Base-by-base conservation (phyloP, 2,329 filamentous ascomycete genomes). In the Sporothrix dimorphospora region DNA sequence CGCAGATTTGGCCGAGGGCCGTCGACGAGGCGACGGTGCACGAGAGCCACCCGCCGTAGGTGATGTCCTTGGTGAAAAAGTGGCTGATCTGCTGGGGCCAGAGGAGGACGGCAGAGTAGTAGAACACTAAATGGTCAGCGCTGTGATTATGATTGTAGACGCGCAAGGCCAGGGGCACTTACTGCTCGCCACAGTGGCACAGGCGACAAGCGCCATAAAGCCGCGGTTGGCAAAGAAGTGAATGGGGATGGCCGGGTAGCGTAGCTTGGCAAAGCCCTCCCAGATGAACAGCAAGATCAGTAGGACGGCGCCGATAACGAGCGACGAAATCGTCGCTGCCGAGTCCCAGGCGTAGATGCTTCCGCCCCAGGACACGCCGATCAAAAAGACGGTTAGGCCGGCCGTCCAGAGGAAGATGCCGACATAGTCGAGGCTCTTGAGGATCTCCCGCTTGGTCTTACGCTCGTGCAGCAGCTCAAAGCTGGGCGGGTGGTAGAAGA, bases 311-410 rank as follows among this genome's bases (percentile, higher is more conserved):
- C 78, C 79, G 21, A 76, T 72, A 51, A 80, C 75, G 51, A 81
- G 76, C 8, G 77, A 76, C 6, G 71, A 75, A 57, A 81, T 78
- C 3, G 79, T 77, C 72, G 77, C 73, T 11, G 75, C 79, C 0
- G 81, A 82, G 19, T 78, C 80, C 83, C 82, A 84, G 3, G 82
- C 79, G 73, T 83, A 83, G 59, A 82, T 78, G 59, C 74, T 77
- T 19, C 83, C 83, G 24, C 82, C 83, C 77, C 82, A 85, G 21
- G 82, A 83, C 69, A 86, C 78, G 5, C 84, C 83, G 74, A 85
- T 82, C 16, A 85, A 77, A 71, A 85, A 81, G 0, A 85, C 76
- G 16, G 81, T 81, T 1, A 85, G 81, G 6, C 84, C 83, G 2
- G 80, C 80, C 7, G 81, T 82, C 78, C 81, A 85, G 40, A 86